Evolutionary conservation across 805 yeast species (phyloP), one percentile per base, ranked within the genome.

Genomic region (Alloascoidea hylecoeti): DNA sequence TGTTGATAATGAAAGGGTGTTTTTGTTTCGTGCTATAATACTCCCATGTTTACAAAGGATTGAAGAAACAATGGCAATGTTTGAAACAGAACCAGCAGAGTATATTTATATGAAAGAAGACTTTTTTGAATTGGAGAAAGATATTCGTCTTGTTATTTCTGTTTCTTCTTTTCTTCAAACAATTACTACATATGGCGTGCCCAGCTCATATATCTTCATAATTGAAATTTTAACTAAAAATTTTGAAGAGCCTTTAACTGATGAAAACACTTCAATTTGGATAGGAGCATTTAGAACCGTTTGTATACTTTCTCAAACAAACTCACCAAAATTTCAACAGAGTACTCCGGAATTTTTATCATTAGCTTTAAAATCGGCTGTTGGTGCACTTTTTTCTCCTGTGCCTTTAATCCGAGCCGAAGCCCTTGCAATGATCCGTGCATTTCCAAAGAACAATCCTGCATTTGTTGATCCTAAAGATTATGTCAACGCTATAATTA

Each of bases 111-210:
- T 23, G 30, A 23, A 23, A 23, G 30, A 23, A 23, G 30, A n/a
- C n/a, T 23, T 23, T n/a, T 23, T 23, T 23, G 30, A 23, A n/a
- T n/a, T 23, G 30, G 30, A 23, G 30, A 23, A 23, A 23, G 30
- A n/a, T 9, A 23, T 23, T 23, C 30, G 30, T 9, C n/a, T 23
- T 9, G n/a, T 23, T 9, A n/a, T 23, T 9, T 9, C 30, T 23
- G 30, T 23, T 23, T 9, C 30, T 23, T 23, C 30, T 9, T 23
- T 23, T 23, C n/a, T 23, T 9, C 30, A 23, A 23, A 23, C 30
- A n/a, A 23, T 23, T 9, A 9, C 13, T n/a, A n/a, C n/a, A 9
- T 9, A 9, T 9, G 30, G 30, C 9, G 30, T 9, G 9, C 30
- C 30, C 9, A 23, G n/a, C 30, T 9, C 9, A n/a, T 23, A 23